Evolutionary conservation across 371 early-diverging fungal species (phyloP), one percentile per base, ranked within the genome.

Genomic region (Circinella umbellata): DNA sequence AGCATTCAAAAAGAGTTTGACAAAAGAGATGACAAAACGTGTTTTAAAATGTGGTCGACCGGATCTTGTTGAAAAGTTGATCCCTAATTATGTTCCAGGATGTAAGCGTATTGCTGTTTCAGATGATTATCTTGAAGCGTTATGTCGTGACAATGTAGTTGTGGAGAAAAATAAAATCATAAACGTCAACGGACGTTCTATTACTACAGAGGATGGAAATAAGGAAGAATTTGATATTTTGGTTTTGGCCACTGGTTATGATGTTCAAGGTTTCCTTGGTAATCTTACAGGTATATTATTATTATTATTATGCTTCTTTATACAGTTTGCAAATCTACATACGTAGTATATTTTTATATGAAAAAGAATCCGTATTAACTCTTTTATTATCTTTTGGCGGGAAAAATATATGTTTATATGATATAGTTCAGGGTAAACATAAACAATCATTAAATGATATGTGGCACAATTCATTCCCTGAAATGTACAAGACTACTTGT

Each of bases 241-340:
- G 64, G 75, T 88, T 37, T 69, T 88, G 27, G 91, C 91, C 2
- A 91, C 91, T 27, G 91, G 91, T 11, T 91, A 86, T 70, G 68
- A 86, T 47, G 78, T 85, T 4, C 82, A 80, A 57, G 79, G 70
- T 5, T 75, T 79, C 47, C 64, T 69, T n/a, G 76, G 75, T 54
- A 68, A 76, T 6, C 49, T 80, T 4, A 63, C 76, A n/a, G 61
- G 79, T 76, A 74, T 36, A 66, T 53, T 11, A 62, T 15, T 53
- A 49, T 34, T 53, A 48, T 47, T 15, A 15, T 15, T 47, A 15
- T 47, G 15, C 8, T 47, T 47, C 3, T 9, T 47, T 47, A 11
- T 15, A 47, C 15, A 3, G 11, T 15, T 11, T 47, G 3, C 9
- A 47, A 47, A 47, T 27, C 27, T 27, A 27, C 27, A 42, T 42